These are phyloP conservation scores for Solanum hybrid DNA, from an alignment of 305 asterid species.

Conservation along the genomic window DNA sequence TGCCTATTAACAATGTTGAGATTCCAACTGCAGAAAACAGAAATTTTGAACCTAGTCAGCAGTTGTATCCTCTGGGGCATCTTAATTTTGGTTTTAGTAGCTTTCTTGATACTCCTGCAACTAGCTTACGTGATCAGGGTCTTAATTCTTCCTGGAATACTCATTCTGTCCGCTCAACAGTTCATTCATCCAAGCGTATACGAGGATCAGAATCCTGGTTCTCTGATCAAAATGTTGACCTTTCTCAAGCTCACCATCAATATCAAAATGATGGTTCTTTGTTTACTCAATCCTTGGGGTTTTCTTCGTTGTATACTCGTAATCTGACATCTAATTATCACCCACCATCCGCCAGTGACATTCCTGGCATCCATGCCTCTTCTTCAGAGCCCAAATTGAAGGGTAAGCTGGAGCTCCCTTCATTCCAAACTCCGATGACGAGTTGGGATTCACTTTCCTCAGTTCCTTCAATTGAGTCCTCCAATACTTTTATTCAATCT, in stretches of 20 bases:
- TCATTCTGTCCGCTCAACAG: slow-evolving; percentile 11
- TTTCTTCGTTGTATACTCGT: slow-evolving; percentile 20
- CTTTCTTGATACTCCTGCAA: slow-evolving; percentile 29
- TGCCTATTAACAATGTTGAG: slow-evolving; percentile 19
- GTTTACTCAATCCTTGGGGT: slow-evolving; percentile 22
- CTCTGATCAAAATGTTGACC: slow-evolving; percentile 14
- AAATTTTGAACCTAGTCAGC: slow-evolving; percentile 15
- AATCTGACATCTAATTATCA: slow-evolving; percentile 19
- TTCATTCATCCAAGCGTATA: slow-evolving; percentile 35
- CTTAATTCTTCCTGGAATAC: slow-evolving; percentile 19
- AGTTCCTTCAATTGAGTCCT: slow-evolving; percentile 35
- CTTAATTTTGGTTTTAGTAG: slow-evolving; percentile 19
- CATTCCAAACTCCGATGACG: slow-evolving; percentile 28
- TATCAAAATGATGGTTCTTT: slow-evolving; percentile 20
- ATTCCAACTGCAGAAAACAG: slow-evolving; percentile 33
- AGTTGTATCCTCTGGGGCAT: slow-evolving; percentile 13
- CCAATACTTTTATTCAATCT: slow-evolving; percentile 33
- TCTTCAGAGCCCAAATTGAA: slow-evolving; percentile 21
- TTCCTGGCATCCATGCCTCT: slow-evolving; percentile 30
- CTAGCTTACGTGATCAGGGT: slow-evolving; percentile 22
- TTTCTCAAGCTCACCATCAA: slow-evolving; percentile 20
- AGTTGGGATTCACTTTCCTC: slow-evolving; percentile 42
- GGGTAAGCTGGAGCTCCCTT: slow-evolving; percentile 30
- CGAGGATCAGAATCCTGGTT: slow-evolving; percentile 25
- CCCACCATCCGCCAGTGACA: slow-evolving; percentile 16